Evolutionary conservation across 306 rosid genomes (phyloP), one percentile per base, ranked within the genome.

Genomic region (Begonia masoniana): DNA sequence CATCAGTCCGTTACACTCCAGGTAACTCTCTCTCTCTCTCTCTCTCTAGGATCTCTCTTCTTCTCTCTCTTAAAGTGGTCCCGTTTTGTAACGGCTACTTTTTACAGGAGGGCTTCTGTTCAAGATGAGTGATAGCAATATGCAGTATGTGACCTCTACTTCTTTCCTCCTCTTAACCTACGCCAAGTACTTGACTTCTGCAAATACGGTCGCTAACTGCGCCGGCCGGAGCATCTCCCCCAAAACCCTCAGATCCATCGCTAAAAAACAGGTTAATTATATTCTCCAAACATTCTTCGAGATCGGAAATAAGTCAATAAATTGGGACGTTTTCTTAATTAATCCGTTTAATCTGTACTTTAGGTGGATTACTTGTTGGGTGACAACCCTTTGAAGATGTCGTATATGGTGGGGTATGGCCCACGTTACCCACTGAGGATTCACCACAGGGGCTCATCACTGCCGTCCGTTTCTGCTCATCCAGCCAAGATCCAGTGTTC

Each of bases 361-460:
- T 41, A 85, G 96, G 97, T 88, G 74, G 95, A 88, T 73, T 88
- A 88, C 69, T 61, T 88, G 55, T 68, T 88, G 5, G 97, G 97
- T 21, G 95, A 88, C 62, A 88, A 88, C 72, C 97, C 97, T 0
- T 35, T 74, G 71, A 82, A 69, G 66, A 88, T 85, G 95, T 88
- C 97, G 2, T 88, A 78, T 71, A 88, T 88, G 97, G 97, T 88
- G 64, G 97, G 97, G 54, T 85, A 85, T 60, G 97, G 97, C 7
- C 62, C 80, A 50, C 60, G 82, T 54, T 88, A 70, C 78, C 95
- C 97, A 10, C 75, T 11, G 51, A 85, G 95, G 83, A 80, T 88
- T 10, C 97, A 88, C 70, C 95, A 88, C 74, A 80, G 97, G 69
- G 95, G 94, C 3, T 78, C 95, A 65, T 88, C 97, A 0, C 77